Evolutionary conservation across 257 asterid genomes (phyloP).

Genomic region (Scutellaria barbata): DNA sequence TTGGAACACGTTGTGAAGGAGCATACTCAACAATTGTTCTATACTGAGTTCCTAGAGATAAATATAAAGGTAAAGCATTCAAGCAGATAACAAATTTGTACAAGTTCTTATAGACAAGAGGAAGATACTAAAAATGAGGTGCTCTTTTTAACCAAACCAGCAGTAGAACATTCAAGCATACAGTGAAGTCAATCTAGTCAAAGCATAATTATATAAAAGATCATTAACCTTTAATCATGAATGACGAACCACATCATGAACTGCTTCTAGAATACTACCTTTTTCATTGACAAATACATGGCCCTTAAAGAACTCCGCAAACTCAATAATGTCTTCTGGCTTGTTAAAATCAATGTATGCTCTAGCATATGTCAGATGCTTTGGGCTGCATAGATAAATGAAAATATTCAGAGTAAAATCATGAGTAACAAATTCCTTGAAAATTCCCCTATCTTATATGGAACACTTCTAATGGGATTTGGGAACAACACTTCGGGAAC

Average conservation of each 20-base stretch:
- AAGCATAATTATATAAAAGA: not conserved
- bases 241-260: constrained; percentile 16
- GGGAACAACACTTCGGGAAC: not conserved
- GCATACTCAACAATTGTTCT: constrained; percentile 91
- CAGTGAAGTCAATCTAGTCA: constrained; percentile 25
- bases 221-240: constrained; percentile 2
- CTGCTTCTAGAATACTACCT: constrained; percentile 54
- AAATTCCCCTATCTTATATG: constrained; percentile 1
- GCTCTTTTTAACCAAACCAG: constrained; percentile 23
- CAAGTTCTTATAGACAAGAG: constrained; percentile 11
- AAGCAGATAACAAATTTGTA: constrained; percentile 26
- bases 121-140: not conserved
- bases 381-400: constrained; percentile 69
- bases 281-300: constrained; percentile 96
- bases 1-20: constrained; percentile 96
- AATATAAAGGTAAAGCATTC: constrained; percentile 2
- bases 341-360: constrained; percentile 77
- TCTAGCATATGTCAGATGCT: constrained; percentile 67
- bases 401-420: constrained; percentile 31
- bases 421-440: constrained; percentile 1
- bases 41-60: constrained; percentile 79
- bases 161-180: constrained; percentile 16
- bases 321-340: constrained; percentile 89
- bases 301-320: constrained; percentile 88
- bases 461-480: not conserved